phyloP scores from a whole-genome alignment of 306 rosid genomes.

The Cicer pinnatifidum region DNA sequence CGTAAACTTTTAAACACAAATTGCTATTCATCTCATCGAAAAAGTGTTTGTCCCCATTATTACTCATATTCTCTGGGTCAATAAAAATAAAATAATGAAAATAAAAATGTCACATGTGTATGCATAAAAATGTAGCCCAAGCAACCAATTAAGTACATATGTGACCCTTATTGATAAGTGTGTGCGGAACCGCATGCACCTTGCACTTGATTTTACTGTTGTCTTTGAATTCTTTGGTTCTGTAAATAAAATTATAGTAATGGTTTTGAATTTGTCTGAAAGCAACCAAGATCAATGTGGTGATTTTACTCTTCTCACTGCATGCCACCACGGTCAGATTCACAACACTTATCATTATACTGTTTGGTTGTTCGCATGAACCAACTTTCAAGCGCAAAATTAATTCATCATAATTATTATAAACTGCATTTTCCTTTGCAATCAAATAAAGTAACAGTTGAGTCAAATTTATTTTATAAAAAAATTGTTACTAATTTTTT shows the following conservation, averaged over 20 bases:
- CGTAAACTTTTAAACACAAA: no score
- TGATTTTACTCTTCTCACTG: constrained; percentile 48
- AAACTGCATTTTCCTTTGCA: constrained; percentile 23
- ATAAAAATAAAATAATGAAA: not conserved
- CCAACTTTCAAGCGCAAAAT: constrained; percentile 41
- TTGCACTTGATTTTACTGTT: constrained; percentile 50
- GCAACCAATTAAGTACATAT: constrained; percentile 16
- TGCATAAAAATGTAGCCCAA: constrained; percentile 23
- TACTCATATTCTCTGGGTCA: not conserved
- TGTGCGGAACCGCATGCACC: constrained; percentile 52
- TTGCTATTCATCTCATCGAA: not conserved
- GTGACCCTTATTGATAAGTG: constrained; percentile 15
- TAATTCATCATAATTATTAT: constrained; percentile 47
- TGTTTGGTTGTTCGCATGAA: constrained; percentile 60
- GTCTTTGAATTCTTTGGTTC: constrained; percentile 37
- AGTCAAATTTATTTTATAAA: no score
- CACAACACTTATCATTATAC: constrained; percentile 53
- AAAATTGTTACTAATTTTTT: no score
- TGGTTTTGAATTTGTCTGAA: constrained; percentile 51
- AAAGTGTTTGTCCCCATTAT: not conserved
- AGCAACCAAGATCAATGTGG: constrained; percentile 44
- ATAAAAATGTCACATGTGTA: not conserved
- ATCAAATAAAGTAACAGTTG: not conserved
- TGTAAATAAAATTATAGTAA: constrained; percentile 30
- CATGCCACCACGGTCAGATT: constrained; percentile 49